Percentiles rank a stretch among this genome's conserved stretches.
phyloP scores from a whole-genome alignment of 441 rosid species.

The Adansonia rubrostipa region DNA sequence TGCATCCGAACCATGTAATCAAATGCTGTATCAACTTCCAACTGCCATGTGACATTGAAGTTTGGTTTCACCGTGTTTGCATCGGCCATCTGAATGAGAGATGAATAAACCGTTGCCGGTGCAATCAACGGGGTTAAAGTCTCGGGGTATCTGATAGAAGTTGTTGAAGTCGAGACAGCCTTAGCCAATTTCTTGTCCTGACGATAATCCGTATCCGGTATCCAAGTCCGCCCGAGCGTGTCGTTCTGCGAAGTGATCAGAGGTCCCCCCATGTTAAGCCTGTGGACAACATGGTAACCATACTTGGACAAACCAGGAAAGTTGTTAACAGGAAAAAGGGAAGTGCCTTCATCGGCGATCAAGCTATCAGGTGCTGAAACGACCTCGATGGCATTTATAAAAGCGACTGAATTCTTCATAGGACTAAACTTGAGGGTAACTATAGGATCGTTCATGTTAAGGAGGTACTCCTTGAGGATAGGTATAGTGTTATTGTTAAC shows the following conservation, averaged over 20 bases:
- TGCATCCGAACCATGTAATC: constrained; percentile 66
- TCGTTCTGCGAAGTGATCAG: constrained; percentile 67
- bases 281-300: constrained; percentile 59
- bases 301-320: constrained; percentile 46
- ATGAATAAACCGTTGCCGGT: constrained; percentile 66
- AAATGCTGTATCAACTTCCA: constrained; percentile 59
- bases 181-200: constrained; percentile 50
- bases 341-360: constrained; percentile 55
- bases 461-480: constrained; percentile 63
- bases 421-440: constrained; percentile 61
- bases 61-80: constrained; percentile 46
- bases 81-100: constrained; percentile 71
- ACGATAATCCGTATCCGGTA: constrained; percentile 53
- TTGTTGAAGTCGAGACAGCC: constrained; percentile 43
- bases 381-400: constrained; percentile 82
- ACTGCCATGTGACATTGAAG: constrained; percentile 78
- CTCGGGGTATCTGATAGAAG: constrained; percentile 51
- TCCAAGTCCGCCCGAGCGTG: constrained; percentile 71
- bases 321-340: constrained; percentile 58
- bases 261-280: constrained; percentile 81
- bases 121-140: constrained; percentile 65
- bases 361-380: constrained; percentile 73
- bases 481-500: constrained; percentile 37
- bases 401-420: constrained; percentile 70
- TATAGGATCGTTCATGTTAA: constrained; percentile 52